Conservation (phyloP, 306 rosid genomes). For the Rubus idaeus region DNA sequence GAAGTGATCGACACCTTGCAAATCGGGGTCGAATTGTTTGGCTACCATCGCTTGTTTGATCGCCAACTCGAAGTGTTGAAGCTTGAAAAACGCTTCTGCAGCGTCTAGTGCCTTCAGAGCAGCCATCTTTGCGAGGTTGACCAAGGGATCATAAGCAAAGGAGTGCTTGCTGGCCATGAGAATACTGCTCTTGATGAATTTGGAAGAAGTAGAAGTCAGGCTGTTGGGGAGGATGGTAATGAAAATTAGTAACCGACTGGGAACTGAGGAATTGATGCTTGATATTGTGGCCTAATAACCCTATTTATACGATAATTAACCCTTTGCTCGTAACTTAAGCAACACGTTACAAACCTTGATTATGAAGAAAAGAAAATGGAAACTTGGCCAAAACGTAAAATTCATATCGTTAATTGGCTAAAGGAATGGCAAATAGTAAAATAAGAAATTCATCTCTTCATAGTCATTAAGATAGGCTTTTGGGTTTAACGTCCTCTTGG, state of each 20-base stretch:
- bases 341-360: neutral
- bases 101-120: neutral
- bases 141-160: neutral
- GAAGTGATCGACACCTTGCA: neutral
- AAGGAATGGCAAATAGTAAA: no score
- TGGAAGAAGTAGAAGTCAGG: neutral
- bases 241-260: neutral
- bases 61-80: neutral
- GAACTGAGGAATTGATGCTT: neutral
- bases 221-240: neutral
- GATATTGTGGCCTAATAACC: neutral
- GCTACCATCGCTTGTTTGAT: slow-evolving; percentile 15
- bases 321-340: neutral
- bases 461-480: no score
- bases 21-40: neutral
- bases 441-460: no score
- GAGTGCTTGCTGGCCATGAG: neutral
- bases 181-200: neutral
- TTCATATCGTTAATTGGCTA: no score
- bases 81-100: neutral
- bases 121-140: neutral
- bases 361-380: neutral
- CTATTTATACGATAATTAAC: neutral
- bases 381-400: neutral
- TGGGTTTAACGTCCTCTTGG: no score